Percentiles rank a stretch among this genome's conserved stretches.
These are phyloP conservation scores for Aspergillus amoenus DNA, from an alignment of 2,329 filamentous ascomycete species.

Conservation along the genomic window DNA sequence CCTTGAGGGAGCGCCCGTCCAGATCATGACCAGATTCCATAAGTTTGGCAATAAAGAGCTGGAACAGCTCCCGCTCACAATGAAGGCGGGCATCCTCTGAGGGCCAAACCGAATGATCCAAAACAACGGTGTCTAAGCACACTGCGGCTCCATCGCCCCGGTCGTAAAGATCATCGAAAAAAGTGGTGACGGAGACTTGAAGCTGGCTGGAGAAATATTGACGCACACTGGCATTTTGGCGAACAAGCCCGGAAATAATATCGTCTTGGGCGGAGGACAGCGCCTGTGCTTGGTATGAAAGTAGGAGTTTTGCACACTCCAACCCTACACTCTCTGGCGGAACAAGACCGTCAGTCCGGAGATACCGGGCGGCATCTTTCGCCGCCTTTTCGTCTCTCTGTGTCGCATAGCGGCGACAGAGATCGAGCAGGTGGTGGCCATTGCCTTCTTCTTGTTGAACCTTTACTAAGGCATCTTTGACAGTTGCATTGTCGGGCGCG, in stretches of 20 bases:
- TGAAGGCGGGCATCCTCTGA: constrained; percentile 43
- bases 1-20: constrained; percentile 60
- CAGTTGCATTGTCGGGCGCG: constrained; percentile 45
- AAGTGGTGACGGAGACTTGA: constrained; percentile 45
- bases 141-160: constrained; percentile 49
- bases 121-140: constrained; percentile 47
- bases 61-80: constrained; percentile 50
- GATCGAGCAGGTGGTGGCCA: constrained; percentile 44
- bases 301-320: constrained; percentile 44
- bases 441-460: constrained; percentile 44
- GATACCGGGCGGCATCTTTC: constrained; percentile 44
- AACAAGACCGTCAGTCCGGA: constrained; percentile 44
- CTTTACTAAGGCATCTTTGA: constrained; percentile 47
- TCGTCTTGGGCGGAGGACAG: constrained; percentile 46
- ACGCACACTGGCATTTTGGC: constrained; percentile 44
- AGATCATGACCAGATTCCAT: constrained; percentile 86
- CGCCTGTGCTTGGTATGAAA: constrained; percentile 35
- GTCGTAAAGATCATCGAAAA: constrained; percentile 51
- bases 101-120: constrained; percentile 48
- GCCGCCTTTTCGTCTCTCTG: constrained; percentile 45
- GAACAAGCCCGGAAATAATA: constrained; percentile 47
- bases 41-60: constrained; percentile 77
- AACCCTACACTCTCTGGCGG: constrained; percentile 43
- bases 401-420: constrained; percentile 44
- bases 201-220: constrained; percentile 45